Percentiles rank a stretch among this genome's conserved stretches.
Evolutionary conservation across 768 basidiomycete genomes (phyloP).

Genomic region (Heimioporus sp.): DNA sequence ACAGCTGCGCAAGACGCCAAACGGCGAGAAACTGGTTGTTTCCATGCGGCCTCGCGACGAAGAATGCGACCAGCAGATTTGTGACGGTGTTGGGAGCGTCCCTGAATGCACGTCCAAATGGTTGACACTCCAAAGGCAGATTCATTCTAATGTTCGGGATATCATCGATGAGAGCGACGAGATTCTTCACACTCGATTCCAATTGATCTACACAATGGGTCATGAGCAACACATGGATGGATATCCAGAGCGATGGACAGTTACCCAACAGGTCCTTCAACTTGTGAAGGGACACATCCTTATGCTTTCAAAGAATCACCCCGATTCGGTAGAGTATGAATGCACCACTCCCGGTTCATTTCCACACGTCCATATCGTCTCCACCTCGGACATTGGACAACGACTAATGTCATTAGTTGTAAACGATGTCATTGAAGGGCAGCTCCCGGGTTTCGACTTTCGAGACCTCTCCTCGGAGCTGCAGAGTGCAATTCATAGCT

Average conservation of each 20-base stretch:
- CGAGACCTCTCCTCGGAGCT: not conserved
- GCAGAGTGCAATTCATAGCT: conserved; percentile 5
- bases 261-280: not conserved
- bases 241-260: not conserved
- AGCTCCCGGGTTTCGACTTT: conserved; percentile 10
- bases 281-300: not conserved
- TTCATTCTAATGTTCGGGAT: conserved; percentile 13
- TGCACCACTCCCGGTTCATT: conserved; percentile 1
- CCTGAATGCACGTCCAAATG: conserved; percentile 2
- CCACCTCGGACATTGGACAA: not conserved
- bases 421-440: conserved; percentile 7
- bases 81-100: too few relatives aligned
- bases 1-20: not conserved
- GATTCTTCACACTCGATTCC: conserved; percentile 7
- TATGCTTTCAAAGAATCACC: not conserved
- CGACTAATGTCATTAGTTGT: conserved; percentile 1
- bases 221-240: not conserved
- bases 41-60: too few relatives aligned
- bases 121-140: conserved; percentile 12
- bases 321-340: conserved; percentile 1
- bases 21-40: too few relatives aligned
- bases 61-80: too few relatives aligned
- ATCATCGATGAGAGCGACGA: conserved; percentile 21
- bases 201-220: not conserved
- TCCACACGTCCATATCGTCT: conserved; percentile 8